Base-by-base conservation (phyloP, 306 rosid species). In the Inga oerstediana region DNA sequence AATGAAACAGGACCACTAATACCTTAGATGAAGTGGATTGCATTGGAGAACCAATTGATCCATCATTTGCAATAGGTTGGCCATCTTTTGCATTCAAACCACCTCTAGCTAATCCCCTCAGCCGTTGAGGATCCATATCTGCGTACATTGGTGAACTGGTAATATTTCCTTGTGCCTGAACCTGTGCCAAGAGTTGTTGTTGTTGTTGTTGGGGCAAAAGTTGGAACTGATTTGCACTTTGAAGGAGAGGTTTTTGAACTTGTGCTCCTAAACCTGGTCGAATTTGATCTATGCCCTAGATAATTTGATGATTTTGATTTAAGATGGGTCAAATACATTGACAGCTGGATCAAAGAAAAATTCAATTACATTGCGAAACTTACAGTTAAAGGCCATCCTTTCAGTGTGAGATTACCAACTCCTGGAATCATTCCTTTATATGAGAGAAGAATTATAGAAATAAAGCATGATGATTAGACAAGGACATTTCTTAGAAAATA, bases 351-450 rank as follows among this genome's bases (percentile, higher is more conserved):
- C 39, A 70, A 72, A 43, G 64, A 58, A 80, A 75, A 65, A 1
- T 65, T 80, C 45, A 76, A 39, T 68, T 48, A 56, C 82, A 72
- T 58, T 3, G 52, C 66, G 85, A 30, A 85, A 89, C 98, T 89
- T 91, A 95, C 98, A 30, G 98, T 89, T 84, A 95, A 86, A 75
- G 98, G 98, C 98, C 98, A 95, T 81, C 98, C 98, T 89, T 93
- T 95, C 87, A 95, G 70, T 67, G 98, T 93, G 76, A 92, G 93
- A 76, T 89, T 88, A 88, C 96, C 87, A 70, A 90, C 97, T 73
- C 94, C 98, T 8, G 93, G 80, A 87, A 81, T 95, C 81, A 95
- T 74, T 73, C 95, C 98, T 93, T 85, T 34, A 85, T 84, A 88
- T 16, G 75, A 49, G 79, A 85, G 84, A 68, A 69, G 59, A 84